These are phyloP conservation scores for Nakaseomyces kungkrabaensis DNA, from an alignment of 1,139 yeast species.

Conservation along the genomic window DNA sequence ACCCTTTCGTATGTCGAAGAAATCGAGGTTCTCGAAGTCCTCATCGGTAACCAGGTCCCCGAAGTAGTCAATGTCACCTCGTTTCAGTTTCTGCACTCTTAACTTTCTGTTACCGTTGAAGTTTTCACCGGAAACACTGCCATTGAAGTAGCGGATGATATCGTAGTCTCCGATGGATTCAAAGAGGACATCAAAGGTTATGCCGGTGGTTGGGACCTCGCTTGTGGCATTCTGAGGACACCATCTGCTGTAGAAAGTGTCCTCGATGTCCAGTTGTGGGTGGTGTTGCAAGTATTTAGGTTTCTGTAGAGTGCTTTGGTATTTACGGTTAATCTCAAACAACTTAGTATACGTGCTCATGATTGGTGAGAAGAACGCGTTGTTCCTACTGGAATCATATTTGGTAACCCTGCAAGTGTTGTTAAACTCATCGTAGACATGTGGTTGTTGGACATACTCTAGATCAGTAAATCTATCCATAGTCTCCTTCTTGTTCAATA, in stretches of 20 bases:
- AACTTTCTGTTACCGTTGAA: conserved; percentile 17
- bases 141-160: background rate
- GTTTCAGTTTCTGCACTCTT: conserved; percentile 16
- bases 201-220: conserved; percentile 12
- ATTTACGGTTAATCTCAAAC: conserved; percentile 36
- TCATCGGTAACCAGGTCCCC: conserved; percentile 11
- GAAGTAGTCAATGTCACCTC: conserved; percentile 13
- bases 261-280: conserved; percentile 15
- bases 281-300: conserved; percentile 29
- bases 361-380: conserved; percentile 28
- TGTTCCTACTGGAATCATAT: background rate
- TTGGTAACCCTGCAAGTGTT: conserved; percentile 5
- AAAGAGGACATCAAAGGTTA: conserved; percentile 17
- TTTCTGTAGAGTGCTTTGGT: conserved; percentile 30
- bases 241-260: conserved; percentile 21
- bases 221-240: background rate
- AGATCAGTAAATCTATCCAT: background rate
- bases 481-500: background rate
- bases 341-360: conserved; percentile 34
- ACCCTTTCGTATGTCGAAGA: background rate
- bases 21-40: background rate
- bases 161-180: conserved; percentile 8
- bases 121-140: background rate
- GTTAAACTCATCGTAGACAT: background rate
- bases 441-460: background rate